Conservation (phyloP, 2,329 filamentous ascomycete genomes). For the Penicillium sp. region DNA sequence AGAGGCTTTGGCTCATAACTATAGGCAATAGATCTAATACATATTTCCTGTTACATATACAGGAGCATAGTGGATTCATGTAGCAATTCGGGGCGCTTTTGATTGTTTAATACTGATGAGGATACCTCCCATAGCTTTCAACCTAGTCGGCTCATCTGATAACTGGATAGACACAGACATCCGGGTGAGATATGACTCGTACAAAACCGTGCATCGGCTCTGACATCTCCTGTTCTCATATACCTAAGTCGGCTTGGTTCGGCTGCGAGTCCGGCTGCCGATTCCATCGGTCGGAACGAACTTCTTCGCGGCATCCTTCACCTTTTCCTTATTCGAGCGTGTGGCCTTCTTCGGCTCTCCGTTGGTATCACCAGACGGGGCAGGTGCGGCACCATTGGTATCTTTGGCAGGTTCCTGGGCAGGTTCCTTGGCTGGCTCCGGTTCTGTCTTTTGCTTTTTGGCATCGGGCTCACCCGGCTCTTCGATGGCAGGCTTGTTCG, state of each 20-base stretch:
- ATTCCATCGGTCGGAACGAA: conserved; percentile 30
- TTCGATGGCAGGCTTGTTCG: conserved; percentile 13
- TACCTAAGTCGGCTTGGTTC: conserved; percentile 28
- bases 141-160: not conserved
- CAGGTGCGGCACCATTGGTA: conserved; percentile 12
- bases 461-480: conserved; percentile 21
- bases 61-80: not conserved
- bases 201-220: not conserved
- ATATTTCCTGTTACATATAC: not conserved
- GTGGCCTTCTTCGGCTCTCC: conserved; percentile 29
- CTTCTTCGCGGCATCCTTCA: conserved; percentile 27
- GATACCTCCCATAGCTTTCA: not conserved
- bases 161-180: not conserved
- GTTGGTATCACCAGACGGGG: conserved; percentile 15
- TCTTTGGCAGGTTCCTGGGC: conserved; percentile 2
- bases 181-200: not conserved
- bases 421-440: conserved; percentile 1
- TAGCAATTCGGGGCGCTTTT: not conserved
- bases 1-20: not conserved
- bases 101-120: not conserved
- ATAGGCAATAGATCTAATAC: too few species aligned
- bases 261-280: conserved; percentile 39
- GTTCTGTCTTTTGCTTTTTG: conserved; percentile 37
- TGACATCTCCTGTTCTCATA: not conserved
- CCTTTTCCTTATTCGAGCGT: conserved; percentile 31